A percentile compares a stretch with the other conserved stretches of the same genome.
Evolutionary conservation across 805 yeast genomes (phyloP).

Genomic region (Candida endomychidarum): DNA sequence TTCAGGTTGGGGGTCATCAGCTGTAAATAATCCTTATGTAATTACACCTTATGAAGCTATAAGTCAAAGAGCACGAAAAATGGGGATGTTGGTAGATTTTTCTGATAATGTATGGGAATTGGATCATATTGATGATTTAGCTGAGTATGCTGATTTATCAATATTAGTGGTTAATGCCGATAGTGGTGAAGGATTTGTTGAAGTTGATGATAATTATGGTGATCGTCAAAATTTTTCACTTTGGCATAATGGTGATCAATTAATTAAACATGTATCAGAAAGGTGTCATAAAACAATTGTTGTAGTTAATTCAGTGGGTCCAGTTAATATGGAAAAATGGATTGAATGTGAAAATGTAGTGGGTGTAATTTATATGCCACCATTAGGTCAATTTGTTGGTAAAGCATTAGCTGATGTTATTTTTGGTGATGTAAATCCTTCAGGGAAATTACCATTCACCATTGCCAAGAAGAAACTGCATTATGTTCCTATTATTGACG

Average conservation of each 20-base stretch:
- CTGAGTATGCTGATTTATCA: constrained; percentile 52
- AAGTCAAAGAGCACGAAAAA: constrained; percentile 43
- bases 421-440: constrained; percentile 62
- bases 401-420: constrained; percentile 56
- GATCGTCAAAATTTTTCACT: constrained; percentile 53
- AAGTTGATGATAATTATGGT: constrained; percentile 58
- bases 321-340: constrained; percentile 57
- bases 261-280: constrained; percentile 49
- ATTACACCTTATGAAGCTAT: constrained; percentile 62
- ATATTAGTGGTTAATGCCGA: constrained; percentile 54
- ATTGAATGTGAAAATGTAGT: constrained; percentile 59
- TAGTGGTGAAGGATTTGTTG: constrained; percentile 61
- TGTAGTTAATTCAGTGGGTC: constrained; percentile 61
- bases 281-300: constrained; percentile 56
- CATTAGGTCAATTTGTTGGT: constrained; percentile 59
- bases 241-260: constrained; percentile 59
- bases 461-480: constrained; percentile 52
- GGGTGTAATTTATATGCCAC: constrained; percentile 55
- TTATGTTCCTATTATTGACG: constrained; percentile 47
- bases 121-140: constrained; percentile 42
- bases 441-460: constrained; percentile 64
- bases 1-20: constrained; percentile 67
- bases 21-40: constrained; percentile 54
- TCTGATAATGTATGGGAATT: constrained; percentile 47
- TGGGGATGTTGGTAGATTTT: constrained; percentile 47